Conservation (phyloP, 2,329 filamentous ascomycete species). For the Myriosclerotinia duriaeana region DNA sequence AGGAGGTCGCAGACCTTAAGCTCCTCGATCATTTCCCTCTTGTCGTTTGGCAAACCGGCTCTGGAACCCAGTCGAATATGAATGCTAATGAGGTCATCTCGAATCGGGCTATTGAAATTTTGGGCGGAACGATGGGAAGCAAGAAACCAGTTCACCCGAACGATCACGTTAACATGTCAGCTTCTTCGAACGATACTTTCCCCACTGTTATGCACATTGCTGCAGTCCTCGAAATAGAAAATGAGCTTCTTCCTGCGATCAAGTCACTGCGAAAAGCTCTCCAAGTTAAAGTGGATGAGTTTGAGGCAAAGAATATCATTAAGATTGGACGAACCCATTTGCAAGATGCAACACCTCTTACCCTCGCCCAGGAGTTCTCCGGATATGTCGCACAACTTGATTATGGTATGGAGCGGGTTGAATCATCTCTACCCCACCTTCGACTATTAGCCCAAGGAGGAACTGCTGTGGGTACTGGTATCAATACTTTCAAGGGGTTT, state of each 20-base stretch:
- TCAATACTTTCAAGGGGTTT: constrained; percentile 97
- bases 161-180: constrained; percentile 99
- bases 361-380: constrained; percentile 94
- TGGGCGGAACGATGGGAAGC: constrained; percentile 88
- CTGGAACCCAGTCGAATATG: constrained; percentile 98
- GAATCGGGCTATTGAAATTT: constrained; percentile 96
- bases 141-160: constrained; percentile 99
- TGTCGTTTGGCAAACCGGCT: constrained; percentile 98
- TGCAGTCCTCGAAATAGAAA: constrained; percentile 88
- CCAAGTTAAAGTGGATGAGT: constrained; percentile 84
- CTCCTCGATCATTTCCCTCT: constrained; percentile 96
- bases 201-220: constrained; percentile 99
- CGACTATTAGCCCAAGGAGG: constrained; percentile 89
- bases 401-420: constrained; percentile 82
- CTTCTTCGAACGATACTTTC: constrained; percentile 98
- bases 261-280: constrained; percentile 79
- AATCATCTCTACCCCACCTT: constrained; percentile 79
- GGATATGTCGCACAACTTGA: constrained; percentile 95
- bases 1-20: constrained; percentile 90
- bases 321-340: constrained; percentile 98
- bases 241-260: constrained; percentile 78
- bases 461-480: constrained; percentile 92
- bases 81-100: constrained; percentile 99
- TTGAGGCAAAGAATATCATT: constrained; percentile 84
- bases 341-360: constrained; percentile 94